Evolutionary conservation across 805 yeast species (phyloP), one percentile per base, ranked within the genome.

Genomic region (Saturnispora diversa): DNA sequence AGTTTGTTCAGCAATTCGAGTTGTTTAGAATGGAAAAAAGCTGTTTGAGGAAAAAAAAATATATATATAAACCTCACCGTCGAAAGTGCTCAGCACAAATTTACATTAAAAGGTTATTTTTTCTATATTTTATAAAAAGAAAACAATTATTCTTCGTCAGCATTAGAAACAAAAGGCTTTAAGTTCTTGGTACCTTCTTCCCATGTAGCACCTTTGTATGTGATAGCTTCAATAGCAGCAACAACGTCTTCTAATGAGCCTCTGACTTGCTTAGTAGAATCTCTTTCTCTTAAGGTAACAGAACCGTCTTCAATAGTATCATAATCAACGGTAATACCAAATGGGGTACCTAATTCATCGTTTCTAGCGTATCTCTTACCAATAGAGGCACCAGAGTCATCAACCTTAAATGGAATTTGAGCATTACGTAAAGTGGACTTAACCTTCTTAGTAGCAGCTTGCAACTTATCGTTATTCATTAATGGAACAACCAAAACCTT

Each of bases 361-460:
- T 90, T 90, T 70, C 98, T 84, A 49, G 98, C 87, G 58, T 90
- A 90, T 69, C 98, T 82, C 70, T 88, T 85, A 68, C 98, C 98
- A 55, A 90, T 92, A 24, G 97, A 84, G 16, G 95, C 97, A 51
- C 94, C 84, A 8, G 97, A 86, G 63, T 90, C 97, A 62, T 92
- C 98, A 44, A 90, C 80, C 74, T 88, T 90, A 74, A 88, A 85
- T 51, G 97, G 90, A 53, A 92, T 79, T 63, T 87, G 90, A 47
- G 76, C 78, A 48, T 70, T 66, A 65, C 92, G 86, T 60, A 92
- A 76, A 46, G 68, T 68, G 44, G 74, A 68, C 40, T 90, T 75
- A 42, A 92, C 79, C 47, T 75, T 66, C 55, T 77, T 71, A 37
- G 85, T 74, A 39, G 84, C 71, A 35, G 95, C 94, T 45, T 72